Base-by-base conservation (phyloP, 768 basidiomycete species). In the Clitopilus hobsonii region DNA sequence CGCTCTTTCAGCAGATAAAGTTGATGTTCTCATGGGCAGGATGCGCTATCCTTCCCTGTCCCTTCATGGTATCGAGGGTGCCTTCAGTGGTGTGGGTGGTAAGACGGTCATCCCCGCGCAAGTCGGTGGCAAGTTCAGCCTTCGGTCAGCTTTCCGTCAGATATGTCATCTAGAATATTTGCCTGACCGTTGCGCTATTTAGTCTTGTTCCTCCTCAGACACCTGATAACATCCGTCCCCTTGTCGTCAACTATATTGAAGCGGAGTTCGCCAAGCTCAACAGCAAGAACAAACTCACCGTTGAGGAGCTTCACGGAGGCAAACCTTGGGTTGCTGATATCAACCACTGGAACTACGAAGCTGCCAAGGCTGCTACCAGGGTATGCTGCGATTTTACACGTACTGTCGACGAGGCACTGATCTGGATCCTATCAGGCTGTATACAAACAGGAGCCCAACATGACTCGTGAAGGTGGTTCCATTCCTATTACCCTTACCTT, bases 91-190 rank as follows among this genome's bases (percentile, higher is more conserved):
- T 0, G 78, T 82, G 0, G 92, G 91, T 2, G 83, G 80, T 18
- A 94, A 93, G 82, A 98, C 95, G 0, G 95, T 98, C 64, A 98
- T 98, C 55, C 95, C 95, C 0, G 92, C 93, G 27, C 85, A 86
- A 56, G 91, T 89, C 8, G 69, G 81, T 29, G 94, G 94, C 41
- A 97, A 97, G 71, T 98, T 97, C 78, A 94, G 92, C 63, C 90
- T 98, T 69, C 89, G 95, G 77, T 88, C 69, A 25, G 80, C 69
- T 14, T 18, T 49, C 13, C 28, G n/a, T 30, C 38, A 27, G 2
- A 48, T 29, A 24, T 13, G 20, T 48, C 45, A 14, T n/a, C 14
- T 25, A 36, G n/a, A 24, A 38, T 30, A 18, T 14, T 27, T 29
- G 18, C 38, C 11, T 11, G 32, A 36, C 22, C 2, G 3, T 18